Evolutionary conservation across 768 basidiomycete genomes (phyloP), one percentile per base, ranked within the genome.

Genomic region (Collybia sp.): DNA sequence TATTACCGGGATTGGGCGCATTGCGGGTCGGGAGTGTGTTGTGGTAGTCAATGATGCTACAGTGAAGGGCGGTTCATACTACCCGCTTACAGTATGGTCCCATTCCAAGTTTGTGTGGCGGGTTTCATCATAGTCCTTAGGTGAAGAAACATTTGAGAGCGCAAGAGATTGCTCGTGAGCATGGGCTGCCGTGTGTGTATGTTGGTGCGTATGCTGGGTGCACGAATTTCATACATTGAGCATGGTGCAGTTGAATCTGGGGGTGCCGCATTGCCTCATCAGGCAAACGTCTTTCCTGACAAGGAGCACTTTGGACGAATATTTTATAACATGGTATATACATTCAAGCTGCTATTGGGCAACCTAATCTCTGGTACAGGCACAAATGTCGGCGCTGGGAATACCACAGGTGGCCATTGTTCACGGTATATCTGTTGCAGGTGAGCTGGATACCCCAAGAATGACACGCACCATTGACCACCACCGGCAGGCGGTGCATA

Each of bases 111-210:
- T 6, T 35, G 16, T 19, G 15, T 10, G 38, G 30, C 10, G 30
- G 17, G 31, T 34, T 10, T 11, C 8, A 30, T 50, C 12, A 41
- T 9, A 31, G 20, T 34, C 9, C 2, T 25, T 46, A 86, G 79
- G 88, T 97, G 55, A 97, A 96, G 80, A 97, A 97, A 62, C 93
- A 97, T 55, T 66, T 97, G 18, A 80, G 93, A 15, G 94, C 93
- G 0, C 93, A 97, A 60, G 91, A 96, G 61, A 84, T 97, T 50
- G 93, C 93, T n/a, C 71, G 83, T 48, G 92, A 95, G 68, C 88
- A 95, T 59, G 77, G 82, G 3, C 66, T 96, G 30, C 93, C 93
- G 9, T 95, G 93, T 61, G 79, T 97, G 35, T 97, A 97, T 65
- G 74, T 95, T 48, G 93, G 92, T 93, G 59, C 17, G 84, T 59